Percentiles rank a stretch among this genome's conserved stretches.
Conservation (phyloP, 2,329 filamentous ascomycete species). For the Stachybotrys elegans region DNA sequence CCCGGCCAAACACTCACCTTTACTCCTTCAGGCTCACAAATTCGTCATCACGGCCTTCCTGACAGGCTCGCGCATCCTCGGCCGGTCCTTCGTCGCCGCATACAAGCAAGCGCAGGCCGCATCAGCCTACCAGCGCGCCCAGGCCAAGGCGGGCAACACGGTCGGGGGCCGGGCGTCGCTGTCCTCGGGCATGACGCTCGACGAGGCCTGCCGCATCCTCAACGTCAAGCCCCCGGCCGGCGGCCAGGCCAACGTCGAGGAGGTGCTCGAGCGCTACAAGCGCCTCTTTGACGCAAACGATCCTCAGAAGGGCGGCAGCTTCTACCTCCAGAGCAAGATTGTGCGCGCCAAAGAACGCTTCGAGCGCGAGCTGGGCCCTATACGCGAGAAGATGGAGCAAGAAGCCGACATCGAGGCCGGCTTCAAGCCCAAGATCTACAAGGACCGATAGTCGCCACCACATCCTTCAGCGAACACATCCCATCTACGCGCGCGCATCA, state of each 20-base stretch:
- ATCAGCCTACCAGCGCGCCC: constrained; percentile 72
- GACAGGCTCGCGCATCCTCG: constrained; percentile 85
- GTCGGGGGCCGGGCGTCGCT: constrained; percentile 46
- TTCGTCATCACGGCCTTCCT: constrained; percentile 85
- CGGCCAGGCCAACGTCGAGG: constrained; percentile 72
- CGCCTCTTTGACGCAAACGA: constrained; percentile 91
- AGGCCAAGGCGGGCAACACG: constrained; percentile 56
- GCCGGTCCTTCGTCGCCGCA: constrained; percentile 87
- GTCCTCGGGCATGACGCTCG: constrained; percentile 76
- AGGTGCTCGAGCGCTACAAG: constrained; percentile 86
- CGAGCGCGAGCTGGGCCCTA: constrained; percentile 75
- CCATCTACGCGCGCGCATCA: too few species aligned
- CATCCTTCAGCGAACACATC: too few species aligned
- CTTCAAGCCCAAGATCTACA: constrained; percentile 94
- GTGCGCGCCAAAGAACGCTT: constrained; percentile 86
- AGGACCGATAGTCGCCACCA: constrained; percentile 63
- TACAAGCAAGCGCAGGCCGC: constrained; percentile 93
- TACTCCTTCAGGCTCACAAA: constrained; percentile 70
- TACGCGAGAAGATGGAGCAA: constrained; percentile 63
- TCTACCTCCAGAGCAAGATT: constrained; percentile 97
- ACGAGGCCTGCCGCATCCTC: constrained; percentile 95
- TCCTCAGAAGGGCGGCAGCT: constrained; percentile 91
- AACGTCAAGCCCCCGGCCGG: constrained; percentile 81
- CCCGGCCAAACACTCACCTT: too few species aligned
- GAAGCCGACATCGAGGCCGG: constrained; percentile 79